Evolutionary conservation across 2,329 filamentous ascomycete species (phyloP), one percentile per base, ranked within the genome.

Genomic region (Botryotinia globosa): DNA sequence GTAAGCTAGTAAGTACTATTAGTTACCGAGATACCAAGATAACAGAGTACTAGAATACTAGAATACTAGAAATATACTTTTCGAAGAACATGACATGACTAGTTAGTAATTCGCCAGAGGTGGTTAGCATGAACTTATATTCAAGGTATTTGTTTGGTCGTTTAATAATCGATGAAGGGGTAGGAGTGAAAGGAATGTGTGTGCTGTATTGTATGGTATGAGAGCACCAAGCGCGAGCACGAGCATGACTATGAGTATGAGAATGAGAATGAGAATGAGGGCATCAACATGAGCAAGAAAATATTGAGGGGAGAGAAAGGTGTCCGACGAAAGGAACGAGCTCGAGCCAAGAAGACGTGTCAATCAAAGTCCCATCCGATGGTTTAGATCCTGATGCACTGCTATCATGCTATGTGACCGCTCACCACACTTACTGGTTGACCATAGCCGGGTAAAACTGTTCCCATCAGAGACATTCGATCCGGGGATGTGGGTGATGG

Each of bases 331-430:
- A 32, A 67, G 34, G 61, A 63, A 63, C 18, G 18, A 63, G 61
- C n/a, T 63, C 39, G 34, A 56, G 64, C 64, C 64, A 67, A 67
- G 64, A 42, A 67, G 65, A 67, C 65, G 65, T 67, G 65, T 67
- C 48, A 67, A 32, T 67, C 48, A 22, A 9, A 56, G n/a, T 56
- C 65, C 20, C 48, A 67, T 56, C 65, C 54, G 62, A 59, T 56
- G 32, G n/a, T 34, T 66, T 20, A 54, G 64, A 39, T 45, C 22
- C 37, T 56, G 34, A 56, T 63, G 59, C 37, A 16, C 59, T 63
- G 56, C 56, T n/a, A n/a, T n/a, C n/a, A n/a, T n/a, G n/a, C n/a
- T 48, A 63, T 72, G 62, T 72, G 70, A 72, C 65, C 56, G 62
- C 48, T 67, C 62, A 72, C 70, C 70, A 48, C 42, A 70, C 54